These are phyloP conservation scores for Malassezia slooffiae DNA, from an alignment of 1,284 basidiomycete genomes.

Conservation along the genomic window DNA sequence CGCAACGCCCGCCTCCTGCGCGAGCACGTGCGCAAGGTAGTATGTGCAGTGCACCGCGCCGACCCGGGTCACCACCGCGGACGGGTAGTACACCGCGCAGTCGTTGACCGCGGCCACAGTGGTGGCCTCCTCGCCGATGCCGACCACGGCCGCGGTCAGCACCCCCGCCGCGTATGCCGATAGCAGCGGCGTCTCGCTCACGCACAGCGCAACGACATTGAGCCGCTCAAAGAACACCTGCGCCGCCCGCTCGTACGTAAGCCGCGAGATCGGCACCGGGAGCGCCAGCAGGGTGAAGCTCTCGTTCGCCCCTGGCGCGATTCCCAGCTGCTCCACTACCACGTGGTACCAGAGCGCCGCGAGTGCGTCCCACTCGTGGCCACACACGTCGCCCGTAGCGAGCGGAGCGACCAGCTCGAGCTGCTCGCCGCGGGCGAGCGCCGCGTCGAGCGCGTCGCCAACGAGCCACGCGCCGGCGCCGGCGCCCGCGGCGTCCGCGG, in stretches of 20 bases:
- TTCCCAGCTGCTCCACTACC: constrained; percentile 63
- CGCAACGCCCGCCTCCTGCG: constrained; percentile 30
- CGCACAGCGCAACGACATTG: constrained; percentile 73
- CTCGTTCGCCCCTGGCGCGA: constrained; percentile 73
- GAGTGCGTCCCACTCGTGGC: constrained; percentile 76
- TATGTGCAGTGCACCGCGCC: constrained; percentile 35
- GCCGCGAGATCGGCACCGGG: constrained; percentile 60
- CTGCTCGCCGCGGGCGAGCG: constrained; percentile 52
- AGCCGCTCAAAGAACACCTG: constrained; percentile 91
- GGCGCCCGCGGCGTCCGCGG: no score
- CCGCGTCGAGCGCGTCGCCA: constrained; percentile 1
- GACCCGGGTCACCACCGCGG: constrained; percentile 26
- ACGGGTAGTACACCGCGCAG: constrained; percentile 50
- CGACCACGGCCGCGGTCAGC: constrained; percentile 69
- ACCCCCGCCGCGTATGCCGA: constrained; percentile 71
- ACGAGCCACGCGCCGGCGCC: constrained; percentile 7
- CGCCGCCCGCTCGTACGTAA: constrained; percentile 62
- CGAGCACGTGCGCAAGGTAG: constrained; percentile 37
- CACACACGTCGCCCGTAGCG: constrained; percentile 59
- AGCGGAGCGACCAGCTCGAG: constrained; percentile 74
- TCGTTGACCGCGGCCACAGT: constrained; percentile 73
- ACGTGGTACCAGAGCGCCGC: constrained; percentile 82
- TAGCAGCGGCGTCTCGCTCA: constrained; percentile 73
- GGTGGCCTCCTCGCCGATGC: constrained; percentile 66
- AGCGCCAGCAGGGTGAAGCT: constrained; percentile 71